Conservation (phyloP, 306 rosid genomes). For the Cucurbita moschata region DNA sequence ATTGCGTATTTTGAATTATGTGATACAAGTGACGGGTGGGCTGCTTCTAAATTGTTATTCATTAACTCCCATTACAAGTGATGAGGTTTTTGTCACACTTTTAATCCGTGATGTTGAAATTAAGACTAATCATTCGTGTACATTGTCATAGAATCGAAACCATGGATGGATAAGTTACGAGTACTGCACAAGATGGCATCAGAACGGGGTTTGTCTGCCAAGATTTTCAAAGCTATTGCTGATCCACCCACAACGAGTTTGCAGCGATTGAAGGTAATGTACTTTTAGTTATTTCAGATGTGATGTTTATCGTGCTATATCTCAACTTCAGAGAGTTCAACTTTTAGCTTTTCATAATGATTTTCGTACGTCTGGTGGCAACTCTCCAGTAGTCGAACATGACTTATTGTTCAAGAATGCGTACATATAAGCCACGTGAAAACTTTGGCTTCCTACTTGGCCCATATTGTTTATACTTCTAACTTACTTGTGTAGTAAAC, state of each 20-base stretch:
- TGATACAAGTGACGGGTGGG: not conserved
- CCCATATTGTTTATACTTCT: not conserved
- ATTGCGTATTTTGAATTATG: not conserved
- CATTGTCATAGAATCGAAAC: constrained; percentile 41
- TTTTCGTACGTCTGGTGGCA: not conserved
- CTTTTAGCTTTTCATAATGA: not conserved
- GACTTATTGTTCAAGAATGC: not conserved
- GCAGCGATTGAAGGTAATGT: constrained; percentile 85
- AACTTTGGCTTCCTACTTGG: not conserved
- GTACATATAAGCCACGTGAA: not conserved
- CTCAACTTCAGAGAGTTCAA: not conserved
- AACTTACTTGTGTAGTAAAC: not conserved
- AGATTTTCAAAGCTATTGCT: constrained; percentile 87
- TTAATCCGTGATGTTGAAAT: not conserved
- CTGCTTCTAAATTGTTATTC: not conserved
- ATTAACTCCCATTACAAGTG: not conserved
- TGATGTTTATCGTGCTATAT: not conserved
- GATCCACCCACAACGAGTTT: constrained; percentile 97
- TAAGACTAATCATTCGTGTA: not conserved
- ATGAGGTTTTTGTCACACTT: not conserved
- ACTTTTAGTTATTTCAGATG: not conserved
- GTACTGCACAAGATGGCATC: constrained; percentile 47
- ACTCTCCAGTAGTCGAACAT: not conserved
- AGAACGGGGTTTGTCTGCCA: constrained; percentile 39
- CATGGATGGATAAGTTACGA: constrained; percentile 74